Percentiles rank a stretch among this genome's conserved stretches.
Evolutionary conservation across 768 basidiomycete species (phyloP).

Genomic region (Suillus decipiens): DNA sequence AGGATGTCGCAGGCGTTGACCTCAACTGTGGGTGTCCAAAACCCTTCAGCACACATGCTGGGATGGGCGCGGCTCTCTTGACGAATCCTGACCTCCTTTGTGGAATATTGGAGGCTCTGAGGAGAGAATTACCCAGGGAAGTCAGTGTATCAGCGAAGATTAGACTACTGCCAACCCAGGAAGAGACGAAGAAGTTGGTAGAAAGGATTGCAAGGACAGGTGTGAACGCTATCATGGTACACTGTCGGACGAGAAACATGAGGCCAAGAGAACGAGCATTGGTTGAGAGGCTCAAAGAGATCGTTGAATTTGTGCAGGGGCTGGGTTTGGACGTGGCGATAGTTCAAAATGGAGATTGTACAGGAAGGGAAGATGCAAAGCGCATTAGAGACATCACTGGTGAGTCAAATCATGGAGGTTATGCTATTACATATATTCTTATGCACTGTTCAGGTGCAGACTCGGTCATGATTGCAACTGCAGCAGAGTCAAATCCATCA

Average conservation of each 20-base stretch:
- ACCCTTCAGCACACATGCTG: constrained; percentile 89
- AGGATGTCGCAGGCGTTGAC: constrained; percentile 93
- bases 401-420: constrained; percentile 29
- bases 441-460: constrained; percentile 57
- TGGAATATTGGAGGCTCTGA: constrained; percentile 79
- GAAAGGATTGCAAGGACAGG: constrained; percentile 86
- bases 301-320: constrained; percentile 80
- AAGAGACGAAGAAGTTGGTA: constrained; percentile 89
- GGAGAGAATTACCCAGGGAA: constrained; percentile 68
- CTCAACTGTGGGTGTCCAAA: constrained; percentile 98
- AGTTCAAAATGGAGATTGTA: constrained; percentile 92
- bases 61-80: constrained; percentile 96
- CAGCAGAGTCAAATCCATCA: constrained; percentile 89
- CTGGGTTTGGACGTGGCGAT: constrained; percentile 83
- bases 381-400: constrained; percentile 77
- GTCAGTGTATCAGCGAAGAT: constrained; percentile 96
- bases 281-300: constrained; percentile 76
- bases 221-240: constrained; percentile 87
- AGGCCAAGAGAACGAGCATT: constrained; percentile 78
- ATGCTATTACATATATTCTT: constrained; percentile 1
- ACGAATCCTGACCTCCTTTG: constrained; percentile 91
- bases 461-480: constrained; percentile 96
- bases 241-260: constrained; percentile 94
- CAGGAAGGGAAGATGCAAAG: constrained; percentile 75
- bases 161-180: constrained; percentile 80